Percentiles rank a stretch among this genome's conserved stretches.
Conservation (phyloP, 441 rosid species). For the Monsonia emarginata region DNA sequence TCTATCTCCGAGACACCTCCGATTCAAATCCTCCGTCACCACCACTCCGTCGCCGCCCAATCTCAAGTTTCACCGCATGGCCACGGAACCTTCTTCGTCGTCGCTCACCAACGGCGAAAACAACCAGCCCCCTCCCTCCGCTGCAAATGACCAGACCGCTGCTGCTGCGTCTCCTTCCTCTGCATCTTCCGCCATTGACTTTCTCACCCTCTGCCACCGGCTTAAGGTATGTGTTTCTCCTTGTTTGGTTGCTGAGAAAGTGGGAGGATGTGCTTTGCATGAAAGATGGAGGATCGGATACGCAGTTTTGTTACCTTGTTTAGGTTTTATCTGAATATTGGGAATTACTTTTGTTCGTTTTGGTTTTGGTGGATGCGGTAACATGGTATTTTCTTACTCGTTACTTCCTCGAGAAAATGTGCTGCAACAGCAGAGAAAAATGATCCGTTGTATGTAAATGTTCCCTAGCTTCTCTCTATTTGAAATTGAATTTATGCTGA, state of each 20-base stretch:
- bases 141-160: too few relatives aligned
- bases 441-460: too few relatives aligned
- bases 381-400: too few relatives aligned
- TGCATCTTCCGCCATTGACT: conserved; percentile 61
- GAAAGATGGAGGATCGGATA: too few relatives aligned
- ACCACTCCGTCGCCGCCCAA: conserved; percentile 15
- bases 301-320: too few relatives aligned
- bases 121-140: conserved; percentile 18
- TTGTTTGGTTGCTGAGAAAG: background rate
- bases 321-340: background rate
- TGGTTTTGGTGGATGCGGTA: too few relatives aligned
- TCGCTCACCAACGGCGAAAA: conserved; percentile 27
- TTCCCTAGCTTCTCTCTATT: too few relatives aligned
- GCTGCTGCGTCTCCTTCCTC: conserved; percentile 27
- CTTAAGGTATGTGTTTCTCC: conserved; percentile 43
- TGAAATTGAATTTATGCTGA: too few relatives aligned
- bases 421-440: background rate
- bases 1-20: conserved; percentile 31
- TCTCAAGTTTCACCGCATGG: conserved; percentile 37
- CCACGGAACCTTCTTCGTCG: conserved; percentile 36
- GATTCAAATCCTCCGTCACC: conserved; percentile 23
- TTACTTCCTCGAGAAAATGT: background rate
- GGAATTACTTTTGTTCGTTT: background rate
- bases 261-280: background rate
- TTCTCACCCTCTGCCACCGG: conserved; percentile 72